phyloP scores from a whole-genome alignment of 371 early-diverging fungal genomes.

The Rhizomucor pusillus region DNA sequence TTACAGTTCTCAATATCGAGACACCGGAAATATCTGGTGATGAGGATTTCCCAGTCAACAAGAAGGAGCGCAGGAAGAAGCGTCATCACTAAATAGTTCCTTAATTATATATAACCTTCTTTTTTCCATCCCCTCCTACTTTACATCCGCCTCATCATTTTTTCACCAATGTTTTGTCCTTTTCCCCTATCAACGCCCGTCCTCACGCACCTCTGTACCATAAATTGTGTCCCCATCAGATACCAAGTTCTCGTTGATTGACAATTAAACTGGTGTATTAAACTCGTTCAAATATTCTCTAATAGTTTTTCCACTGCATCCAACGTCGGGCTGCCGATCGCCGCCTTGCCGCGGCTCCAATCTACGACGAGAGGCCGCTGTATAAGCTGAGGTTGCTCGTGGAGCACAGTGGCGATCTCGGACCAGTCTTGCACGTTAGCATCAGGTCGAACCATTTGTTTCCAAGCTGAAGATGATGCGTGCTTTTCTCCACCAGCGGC shows the following conservation, averaged over 20 bases:
- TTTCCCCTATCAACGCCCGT: too few relatives aligned
- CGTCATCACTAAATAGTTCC: background rate
- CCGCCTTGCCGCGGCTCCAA: constrained; percentile 34
- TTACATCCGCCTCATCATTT: background rate
- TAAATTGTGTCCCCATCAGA: background rate
- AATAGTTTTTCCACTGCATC: constrained; percentile 17
- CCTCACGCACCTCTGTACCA: too few relatives aligned
- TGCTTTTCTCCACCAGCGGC: background rate
- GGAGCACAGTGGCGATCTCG: constrained; percentile 9
- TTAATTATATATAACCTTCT: background rate
- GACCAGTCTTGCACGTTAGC: constrained; percentile 13
- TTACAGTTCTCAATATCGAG: constrained; percentile 16
- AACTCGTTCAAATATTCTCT: background rate
- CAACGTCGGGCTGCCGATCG: constrained; percentile 24
- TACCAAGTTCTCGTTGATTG: background rate
- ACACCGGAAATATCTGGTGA: constrained; percentile 10
- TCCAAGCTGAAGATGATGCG: constrained; percentile 7
- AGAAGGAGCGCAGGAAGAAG: constrained; percentile 4
- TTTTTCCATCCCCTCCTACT: background rate
- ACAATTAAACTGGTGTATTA: background rate
- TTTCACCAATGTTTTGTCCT: too few relatives aligned
- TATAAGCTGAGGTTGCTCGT: constrained; percentile 10
- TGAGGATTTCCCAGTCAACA: constrained; percentile 10
- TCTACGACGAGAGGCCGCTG: constrained; percentile 47
- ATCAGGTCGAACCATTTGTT: constrained; percentile 11